Base-by-base conservation (phyloP, 805 yeast genomes). In the Candida easanensis region DNA sequence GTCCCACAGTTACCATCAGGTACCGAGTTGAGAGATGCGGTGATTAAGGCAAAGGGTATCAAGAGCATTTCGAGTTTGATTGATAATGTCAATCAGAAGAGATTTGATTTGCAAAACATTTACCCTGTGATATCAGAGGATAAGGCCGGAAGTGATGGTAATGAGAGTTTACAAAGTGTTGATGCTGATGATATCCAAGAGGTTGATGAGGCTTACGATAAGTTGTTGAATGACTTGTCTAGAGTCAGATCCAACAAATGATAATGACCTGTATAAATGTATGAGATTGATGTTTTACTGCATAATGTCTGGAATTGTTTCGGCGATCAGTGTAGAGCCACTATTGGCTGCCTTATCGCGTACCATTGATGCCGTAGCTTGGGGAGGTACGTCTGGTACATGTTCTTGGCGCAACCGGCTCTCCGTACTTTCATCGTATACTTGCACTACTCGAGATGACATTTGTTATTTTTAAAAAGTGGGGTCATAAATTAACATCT, bases 181-280 rank as follows among this genome's bases (percentile, higher is more conserved):
- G 47, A 44, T 15, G 36, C 37, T 19, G 52, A 42, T 19, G 48
- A 45, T n/a, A 46, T 49, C 18, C 53, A 44, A 10, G 78, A 73
- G 4, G 86, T 84, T n/a, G 84, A 81, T 58, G 85, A 81, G 55
- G 84, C 79, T 4, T 84, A 84, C 54, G 91, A 84, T 49, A 82
- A 81, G 57, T 63, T 84, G 36, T 67, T 84, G 56, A 82, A 83
- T 52, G 82, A 82, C 53, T 80, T 84, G 23, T 79, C 82, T 21
- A 68, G 79, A 38, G 86, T 79, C 13, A 69, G 88, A 50, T 78
- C 82, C 2, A 80, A 77, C 50, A 69, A 62, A 41, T 53, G 46
- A 45, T 32, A 16, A 15, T 27, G 32, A 30, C 14, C 14, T 22
- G 25, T 22, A 8, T 22, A 13, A 5, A n/a, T 26, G 10, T 26